Evolutionary conservation across 495 filamentous ascomycete genomes (phyloP), one percentile per base, ranked within the genome.

Genomic region (Peziza echinospora): DNA sequence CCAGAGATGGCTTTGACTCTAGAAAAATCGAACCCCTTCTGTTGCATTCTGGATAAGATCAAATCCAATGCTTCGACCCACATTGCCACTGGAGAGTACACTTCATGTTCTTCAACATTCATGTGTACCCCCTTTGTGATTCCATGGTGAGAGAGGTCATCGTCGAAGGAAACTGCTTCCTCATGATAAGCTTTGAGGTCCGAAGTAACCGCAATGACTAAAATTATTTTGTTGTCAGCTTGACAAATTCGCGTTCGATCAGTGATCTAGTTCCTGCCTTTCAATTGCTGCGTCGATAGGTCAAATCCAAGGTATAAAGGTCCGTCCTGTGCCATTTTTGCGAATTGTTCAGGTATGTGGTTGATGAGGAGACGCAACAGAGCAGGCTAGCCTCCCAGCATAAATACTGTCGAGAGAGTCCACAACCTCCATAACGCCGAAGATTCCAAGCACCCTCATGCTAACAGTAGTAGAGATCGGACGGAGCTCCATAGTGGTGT

Each of bases 261-360:
- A 26, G 40, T 26, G 34, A 4, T 17, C 19, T 2, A 21, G 30
- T 30, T 60, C 64, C 48, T 51, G 71, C 81, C 83, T 70, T 97
- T 97, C 23, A 94, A 68, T 60, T 93, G 85, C 63, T 94, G 89
- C 47, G 89, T 96, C 22, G 85, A 93, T 41, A 97, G 80, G 62
- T 97, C 87, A 60, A 94, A 87, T 37, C 87, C 87, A 48, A 94
- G 71, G 53, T 93, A 94, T 47, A 91, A 67, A 19, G 30, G 30
- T 13, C 30, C 19, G 13, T 37, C 19, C 13, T 5, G 6, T 7
- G 30, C 4, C 30, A 37, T 37, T n/a, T n/a, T n/a, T n/a, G n/a
- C n/a, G n/a, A n/a, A n/a, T n/a, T n/a, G n/a, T n/a, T n/a, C n/a
- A n/a, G n/a, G n/a, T n/a, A n/a, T n/a, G n/a, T n/a, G n/a, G n/a